Conservation (phyloP, 768 basidiomycete genomes). For the Lepiota brunneoincarnata region DNA sequence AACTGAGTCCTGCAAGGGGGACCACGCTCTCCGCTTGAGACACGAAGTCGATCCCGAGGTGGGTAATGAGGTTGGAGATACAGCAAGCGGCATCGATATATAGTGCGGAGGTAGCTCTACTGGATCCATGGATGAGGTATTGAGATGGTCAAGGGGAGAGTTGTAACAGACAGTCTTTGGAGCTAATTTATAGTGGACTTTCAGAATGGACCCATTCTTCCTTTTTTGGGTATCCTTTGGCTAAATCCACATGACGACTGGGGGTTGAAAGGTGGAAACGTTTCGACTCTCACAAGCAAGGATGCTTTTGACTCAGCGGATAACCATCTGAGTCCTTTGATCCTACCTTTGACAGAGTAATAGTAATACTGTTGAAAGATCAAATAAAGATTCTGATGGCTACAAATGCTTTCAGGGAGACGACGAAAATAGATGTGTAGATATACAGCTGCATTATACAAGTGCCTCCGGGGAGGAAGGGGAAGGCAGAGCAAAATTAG, state of each 20-base stretch:
- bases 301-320: too few species aligned
- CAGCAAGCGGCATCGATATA: not conserved
- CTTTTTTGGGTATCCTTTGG: slow-evolving; percentile 4
- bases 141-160: not conserved
- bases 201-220: not conserved
- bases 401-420: not conserved
- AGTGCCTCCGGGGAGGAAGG: slow-evolving; percentile 23
- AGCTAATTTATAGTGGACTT: slow-evolving; percentile 7
- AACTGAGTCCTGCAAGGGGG: slow-evolving; percentile 50
- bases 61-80: slow-evolving; percentile 11
- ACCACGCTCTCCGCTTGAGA: slow-evolving; percentile 61
- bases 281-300: too few species aligned
- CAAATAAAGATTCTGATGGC: not conserved
- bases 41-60: slow-evolving; percentile 16
- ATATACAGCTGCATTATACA: slow-evolving; percentile 19
- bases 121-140: slow-evolving; percentile 10
- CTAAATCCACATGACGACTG: not conserved
- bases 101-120: slow-evolving; percentile 8
- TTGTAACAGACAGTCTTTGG: slow-evolving; percentile 2
- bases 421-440: slow-evolving; percentile 5
- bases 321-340: too few species aligned
- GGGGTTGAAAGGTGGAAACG: not conserved
- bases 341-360: not conserved
- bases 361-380: not conserved
- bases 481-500: slow-evolving; percentile 32